phyloP scores from a whole-genome alignment of 2,329 filamentous ascomycete species.

The Rhexocercosporidium sp. region DNA sequence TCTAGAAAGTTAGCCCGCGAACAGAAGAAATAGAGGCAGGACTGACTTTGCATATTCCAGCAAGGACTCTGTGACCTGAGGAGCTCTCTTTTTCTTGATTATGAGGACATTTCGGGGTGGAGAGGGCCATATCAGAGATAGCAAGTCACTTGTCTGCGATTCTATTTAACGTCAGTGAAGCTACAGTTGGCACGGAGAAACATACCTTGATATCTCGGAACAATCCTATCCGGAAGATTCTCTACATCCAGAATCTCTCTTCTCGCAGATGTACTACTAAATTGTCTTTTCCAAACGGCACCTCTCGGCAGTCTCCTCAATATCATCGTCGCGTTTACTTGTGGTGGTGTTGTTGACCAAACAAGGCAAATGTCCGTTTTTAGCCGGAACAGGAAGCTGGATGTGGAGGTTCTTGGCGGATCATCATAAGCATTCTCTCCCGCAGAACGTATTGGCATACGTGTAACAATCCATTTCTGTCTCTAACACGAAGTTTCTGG shows the following conservation, averaged over 20 bases:
- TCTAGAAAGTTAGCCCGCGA: slow-evolving; percentile 45
- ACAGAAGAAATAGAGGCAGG: not conserved
- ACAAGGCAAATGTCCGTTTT: slow-evolving; percentile 22
- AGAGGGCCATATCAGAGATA: slow-evolving; percentile 70
- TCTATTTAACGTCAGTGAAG: slow-evolving; percentile 54
- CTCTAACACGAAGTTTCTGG: not conserved
- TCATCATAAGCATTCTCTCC: slow-evolving; percentile 21
- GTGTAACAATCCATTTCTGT: slow-evolving; percentile 12
- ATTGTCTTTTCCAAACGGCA: slow-evolving; percentile 40
- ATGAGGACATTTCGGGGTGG: slow-evolving; percentile 72
- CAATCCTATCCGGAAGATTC: slow-evolving; percentile 58
- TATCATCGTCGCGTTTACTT: slow-evolving; percentile 16
- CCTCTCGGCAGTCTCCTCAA: slow-evolving; percentile 29
- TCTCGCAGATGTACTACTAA: slow-evolving; percentile 54
- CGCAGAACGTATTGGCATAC: not conserved
- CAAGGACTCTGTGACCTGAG: slow-evolving; percentile 43
- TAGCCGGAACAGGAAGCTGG: slow-evolving; percentile 22
- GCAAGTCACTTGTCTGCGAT: slow-evolving; percentile 61
- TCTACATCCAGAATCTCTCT: slow-evolving; percentile 56
- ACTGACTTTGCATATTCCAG: slow-evolving; percentile 45
- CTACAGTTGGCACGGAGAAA: slow-evolving; percentile 36
- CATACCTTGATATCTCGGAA: slow-evolving; percentile 68
- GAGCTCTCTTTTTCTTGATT: slow-evolving; percentile 67
- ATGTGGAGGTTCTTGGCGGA: slow-evolving; percentile 15
- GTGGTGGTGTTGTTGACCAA: slow-evolving; percentile 14